Evolutionary conservation across 2,329 filamentous ascomycete species (phyloP).

Genomic region (Pseudocercospora fuligena): DNA sequence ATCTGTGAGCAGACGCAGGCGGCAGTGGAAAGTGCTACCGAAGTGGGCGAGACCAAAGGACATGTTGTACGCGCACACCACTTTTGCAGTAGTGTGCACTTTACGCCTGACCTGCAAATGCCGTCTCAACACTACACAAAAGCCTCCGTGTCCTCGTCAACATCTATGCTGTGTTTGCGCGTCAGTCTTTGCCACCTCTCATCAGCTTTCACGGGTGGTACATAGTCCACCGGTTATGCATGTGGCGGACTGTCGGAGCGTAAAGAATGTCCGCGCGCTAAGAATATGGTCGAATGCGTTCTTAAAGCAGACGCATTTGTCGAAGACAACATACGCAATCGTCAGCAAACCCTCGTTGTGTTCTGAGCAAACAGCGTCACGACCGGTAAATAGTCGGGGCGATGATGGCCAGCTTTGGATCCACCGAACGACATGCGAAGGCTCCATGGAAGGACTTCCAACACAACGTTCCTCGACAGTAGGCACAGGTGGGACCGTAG

Average conservation of each 20-base stretch:
- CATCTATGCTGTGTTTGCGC: not conserved
- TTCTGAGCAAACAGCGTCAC: not conserved
- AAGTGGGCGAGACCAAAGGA: slow-evolving; percentile 2
- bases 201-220: not conserved
- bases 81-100: slow-evolving; percentile 1
- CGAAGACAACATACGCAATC: not conserved
- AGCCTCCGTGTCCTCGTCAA: not conserved
- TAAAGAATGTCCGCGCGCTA: not conserved
- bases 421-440: not conserved
- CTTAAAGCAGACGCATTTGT: not conserved
- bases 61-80: slow-evolving; percentile 5
- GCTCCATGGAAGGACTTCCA: not conserved
- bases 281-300: not conserved
- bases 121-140: not conserved
- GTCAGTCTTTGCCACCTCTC: not conserved
- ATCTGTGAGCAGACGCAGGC: not conserved
- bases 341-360: not conserved
- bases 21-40: not conserved
- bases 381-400: not conserved
- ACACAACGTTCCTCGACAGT: not conserved
- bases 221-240: not conserved
- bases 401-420: not conserved
- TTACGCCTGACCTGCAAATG: not conserved
- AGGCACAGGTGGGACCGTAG: not conserved
- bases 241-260: not conserved